Evolutionary conservation across 1,284 basidiomycete species (phyloP).

Genomic region (Ustilago tritici): DNA sequence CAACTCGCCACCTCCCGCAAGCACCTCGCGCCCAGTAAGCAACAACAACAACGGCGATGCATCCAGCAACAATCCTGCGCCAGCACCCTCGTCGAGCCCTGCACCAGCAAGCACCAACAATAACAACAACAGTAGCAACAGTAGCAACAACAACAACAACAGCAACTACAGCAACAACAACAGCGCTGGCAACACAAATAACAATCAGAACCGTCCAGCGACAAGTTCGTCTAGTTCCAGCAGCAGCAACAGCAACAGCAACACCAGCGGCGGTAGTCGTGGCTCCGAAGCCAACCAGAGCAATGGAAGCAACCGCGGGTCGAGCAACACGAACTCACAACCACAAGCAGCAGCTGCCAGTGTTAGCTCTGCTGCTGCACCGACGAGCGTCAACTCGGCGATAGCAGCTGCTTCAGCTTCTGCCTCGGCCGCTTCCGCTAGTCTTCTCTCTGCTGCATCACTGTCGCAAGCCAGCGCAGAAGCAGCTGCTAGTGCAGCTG

Average conservation of each 20-base stretch:
- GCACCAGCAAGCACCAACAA: constrained; percentile 18
- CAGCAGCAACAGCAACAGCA: constrained; percentile 19
- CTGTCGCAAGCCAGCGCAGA: constrained; percentile 21
- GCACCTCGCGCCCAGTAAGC: constrained; percentile 10
- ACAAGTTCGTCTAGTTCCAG: constrained; percentile 9
- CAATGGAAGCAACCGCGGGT: constrained; percentile 18
- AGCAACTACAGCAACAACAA: background rate
- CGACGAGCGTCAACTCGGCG: constrained; percentile 14
- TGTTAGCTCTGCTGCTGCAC: constrained; percentile 9
- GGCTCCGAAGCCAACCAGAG: constrained; percentile 10
- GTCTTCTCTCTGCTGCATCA: constrained; percentile 27
- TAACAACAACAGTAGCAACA: constrained; percentile 19
- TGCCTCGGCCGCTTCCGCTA: constrained; percentile 26
- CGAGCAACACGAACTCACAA: constrained; percentile 8
- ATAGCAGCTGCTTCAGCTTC: constrained; percentile 28
- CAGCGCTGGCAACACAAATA: constrained; percentile 17
- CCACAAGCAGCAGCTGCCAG: constrained; percentile 22
- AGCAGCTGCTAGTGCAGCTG: constrained; percentile 23
- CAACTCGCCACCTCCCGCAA: constrained; percentile 16
- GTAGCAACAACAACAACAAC: constrained; percentile 14
- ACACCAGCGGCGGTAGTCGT: constrained; percentile 10
- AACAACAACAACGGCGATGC: constrained; percentile 18
- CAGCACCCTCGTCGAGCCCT: constrained; percentile 24
- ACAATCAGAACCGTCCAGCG: constrained; percentile 17
- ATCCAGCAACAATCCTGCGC: constrained; percentile 20